Percentiles rank a stretch among this genome's conserved stretches.
These are phyloP conservation scores for Trichosanthes cucumerina DNA, from an alignment of 306 rosid species.

Conservation along the genomic window DNA sequence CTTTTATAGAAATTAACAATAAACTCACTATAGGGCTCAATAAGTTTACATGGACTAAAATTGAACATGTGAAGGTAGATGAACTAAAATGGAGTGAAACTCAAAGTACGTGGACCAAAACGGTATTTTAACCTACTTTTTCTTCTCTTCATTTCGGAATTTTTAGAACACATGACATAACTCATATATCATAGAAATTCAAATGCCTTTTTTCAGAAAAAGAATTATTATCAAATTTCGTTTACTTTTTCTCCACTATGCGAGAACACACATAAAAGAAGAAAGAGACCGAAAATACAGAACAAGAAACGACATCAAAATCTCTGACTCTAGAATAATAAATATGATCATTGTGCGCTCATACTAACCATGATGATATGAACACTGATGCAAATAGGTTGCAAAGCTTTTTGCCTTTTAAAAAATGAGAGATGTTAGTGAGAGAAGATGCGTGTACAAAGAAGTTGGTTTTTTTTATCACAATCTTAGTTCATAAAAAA, in stretches of 20 bases:
- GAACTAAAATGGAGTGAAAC: too few species aligned
- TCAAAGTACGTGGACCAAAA: too few species aligned
- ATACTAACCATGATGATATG: not conserved
- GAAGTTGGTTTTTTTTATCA: too few species aligned
- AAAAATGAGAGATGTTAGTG: not conserved
- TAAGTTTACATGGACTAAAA: too few species aligned
- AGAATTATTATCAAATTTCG: not conserved
- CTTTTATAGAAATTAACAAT: too few species aligned
- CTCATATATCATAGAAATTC: not conserved
- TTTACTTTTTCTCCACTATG: not conserved
- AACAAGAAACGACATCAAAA: not conserved
- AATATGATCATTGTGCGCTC: not conserved
- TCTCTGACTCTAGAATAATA: not conserved
- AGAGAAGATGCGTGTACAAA: not conserved
- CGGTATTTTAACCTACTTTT: too few species aligned
- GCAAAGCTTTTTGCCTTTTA: not conserved
- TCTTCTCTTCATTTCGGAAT: not conserved
- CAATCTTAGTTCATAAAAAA: not conserved
- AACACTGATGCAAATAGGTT: not conserved
- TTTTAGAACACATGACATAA: not conserved
- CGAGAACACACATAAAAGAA: not conserved
- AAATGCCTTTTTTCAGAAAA: not conserved
- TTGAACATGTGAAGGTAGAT: too few species aligned
- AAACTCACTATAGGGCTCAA: too few species aligned
- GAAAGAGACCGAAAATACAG: not conserved